A percentile compares a stretch with the other conserved stretches of the same genome.
Conservation (phyloP, 2,329 filamentous ascomycete genomes). For the Aspergillus intermedius region DNA sequence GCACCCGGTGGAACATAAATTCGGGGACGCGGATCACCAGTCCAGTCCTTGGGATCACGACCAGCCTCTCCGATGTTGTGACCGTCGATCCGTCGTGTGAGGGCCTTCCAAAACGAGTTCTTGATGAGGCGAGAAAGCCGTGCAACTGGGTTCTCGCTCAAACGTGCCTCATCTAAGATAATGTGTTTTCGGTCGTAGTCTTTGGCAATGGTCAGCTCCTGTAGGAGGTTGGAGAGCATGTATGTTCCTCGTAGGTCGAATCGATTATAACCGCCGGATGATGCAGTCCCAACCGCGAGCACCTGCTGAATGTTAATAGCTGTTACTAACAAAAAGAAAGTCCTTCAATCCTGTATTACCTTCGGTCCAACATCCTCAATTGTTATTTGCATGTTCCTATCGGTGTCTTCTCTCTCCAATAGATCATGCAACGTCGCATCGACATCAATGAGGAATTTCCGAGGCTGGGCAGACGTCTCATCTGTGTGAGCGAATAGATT, state of each 20-base stretch:
- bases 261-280: slow-evolving; percentile 76
- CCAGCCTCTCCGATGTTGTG: slow-evolving; percentile 74
- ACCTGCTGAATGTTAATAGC: slow-evolving; percentile 50
- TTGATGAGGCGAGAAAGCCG: slow-evolving; percentile 79
- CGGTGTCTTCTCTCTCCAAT: slow-evolving; percentile 81
- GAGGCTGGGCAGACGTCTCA: slow-evolving; percentile 61
- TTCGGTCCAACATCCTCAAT: slow-evolving; percentile 94
- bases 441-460: slow-evolving; percentile 81
- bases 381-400: slow-evolving; percentile 93
- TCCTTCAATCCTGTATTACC: slow-evolving; percentile 37
- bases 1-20: slow-evolving; percentile 85
- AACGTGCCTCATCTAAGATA: slow-evolving; percentile 78
- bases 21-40: slow-evolving; percentile 74
- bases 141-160: slow-evolving; percentile 93
- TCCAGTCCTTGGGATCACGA: slow-evolving; percentile 92
- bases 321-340: not conserved
- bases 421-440: slow-evolving; percentile 74
- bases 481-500: slow-evolving; percentile 46
- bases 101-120: slow-evolving; percentile 84
- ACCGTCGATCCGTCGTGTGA: slow-evolving; percentile 85
- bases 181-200: slow-evolving; percentile 85
- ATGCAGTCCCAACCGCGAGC: slow-evolving; percentile 74
- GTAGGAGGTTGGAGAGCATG: slow-evolving; percentile 91
- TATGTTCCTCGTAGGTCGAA: slow-evolving; percentile 94
- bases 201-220: slow-evolving; percentile 88